Conservation (phyloP, 2,329 filamentous ascomycete genomes). For the Septoria petroselini region DNA sequence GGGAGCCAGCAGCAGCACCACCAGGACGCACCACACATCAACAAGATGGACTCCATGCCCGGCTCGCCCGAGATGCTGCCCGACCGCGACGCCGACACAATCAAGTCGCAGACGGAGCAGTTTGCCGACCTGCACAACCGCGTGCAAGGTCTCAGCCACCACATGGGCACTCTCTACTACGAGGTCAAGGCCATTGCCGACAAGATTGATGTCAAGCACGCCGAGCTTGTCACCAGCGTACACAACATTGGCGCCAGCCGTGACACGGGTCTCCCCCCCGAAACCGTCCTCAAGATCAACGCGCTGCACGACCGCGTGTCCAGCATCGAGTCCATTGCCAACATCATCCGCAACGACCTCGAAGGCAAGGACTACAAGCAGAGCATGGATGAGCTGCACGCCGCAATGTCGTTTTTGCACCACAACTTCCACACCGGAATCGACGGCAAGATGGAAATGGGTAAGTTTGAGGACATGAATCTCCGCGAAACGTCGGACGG, state of each 20-base stretch:
- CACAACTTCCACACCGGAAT: constrained; percentile 53
- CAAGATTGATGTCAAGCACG: constrained; percentile 56
- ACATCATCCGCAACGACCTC: constrained; percentile 53
- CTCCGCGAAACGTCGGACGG: not conserved
- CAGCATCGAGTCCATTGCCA: constrained; percentile 51
- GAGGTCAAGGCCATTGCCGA: constrained; percentile 53
- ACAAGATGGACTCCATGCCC: constrained; percentile 40
- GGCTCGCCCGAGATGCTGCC: constrained; percentile 44
- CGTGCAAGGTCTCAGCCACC: constrained; percentile 69
- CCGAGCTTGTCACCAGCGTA: constrained; percentile 48
- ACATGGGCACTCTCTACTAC: constrained; percentile 61
- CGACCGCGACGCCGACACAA: constrained; percentile 35
- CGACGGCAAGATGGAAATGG: constrained; percentile 40
- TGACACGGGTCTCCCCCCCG: constrained; percentile 29
- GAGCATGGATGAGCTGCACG: constrained; percentile 54
- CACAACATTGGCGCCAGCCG: constrained; percentile 52
- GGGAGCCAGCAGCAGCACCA: constrained; percentile 35
- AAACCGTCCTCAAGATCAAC: constrained; percentile 25
- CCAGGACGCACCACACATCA: constrained; percentile 19
- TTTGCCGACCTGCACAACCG: constrained; percentile 84
- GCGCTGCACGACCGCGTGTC: constrained; percentile 20
- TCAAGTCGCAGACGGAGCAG: constrained; percentile 55
- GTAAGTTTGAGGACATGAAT: constrained; percentile 2
- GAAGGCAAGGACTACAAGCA: constrained; percentile 57
- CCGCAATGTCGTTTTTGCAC: constrained; percentile 43